Conservation (phyloP, 768 basidiomycete genomes). For the Lentinus tigrinus region DNA sequence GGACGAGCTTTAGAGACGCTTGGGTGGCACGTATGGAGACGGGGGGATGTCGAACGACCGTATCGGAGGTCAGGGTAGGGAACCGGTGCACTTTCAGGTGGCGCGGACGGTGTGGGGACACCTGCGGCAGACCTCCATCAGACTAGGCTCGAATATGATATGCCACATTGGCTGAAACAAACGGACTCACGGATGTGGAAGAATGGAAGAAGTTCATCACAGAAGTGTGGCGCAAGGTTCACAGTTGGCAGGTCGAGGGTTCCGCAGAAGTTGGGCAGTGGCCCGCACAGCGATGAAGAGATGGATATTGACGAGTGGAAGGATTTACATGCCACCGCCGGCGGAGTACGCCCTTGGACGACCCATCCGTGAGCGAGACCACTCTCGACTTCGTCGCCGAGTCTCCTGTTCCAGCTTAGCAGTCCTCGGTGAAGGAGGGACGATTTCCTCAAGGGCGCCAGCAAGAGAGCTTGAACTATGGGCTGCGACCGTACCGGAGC, state of each 20-base stretch:
- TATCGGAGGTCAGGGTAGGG: too few species aligned
- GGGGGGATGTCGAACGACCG: too few species aligned
- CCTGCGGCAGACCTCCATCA: background rate
- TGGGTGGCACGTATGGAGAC: too few species aligned
- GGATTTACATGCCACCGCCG: slow-evolving; percentile 12
- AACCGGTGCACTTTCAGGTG: too few species aligned
- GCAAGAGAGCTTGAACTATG: slow-evolving; percentile 14
- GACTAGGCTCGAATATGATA: background rate
- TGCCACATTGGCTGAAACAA: background rate
- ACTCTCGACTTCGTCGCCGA: slow-evolving; percentile 1
- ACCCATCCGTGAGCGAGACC: slow-evolving; percentile 14
- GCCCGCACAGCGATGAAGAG: background rate
- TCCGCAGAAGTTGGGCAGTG: background rate
- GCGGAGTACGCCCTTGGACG: slow-evolving; percentile 13
- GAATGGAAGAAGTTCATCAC: background rate
- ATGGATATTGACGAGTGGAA: background rate
- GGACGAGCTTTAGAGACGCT: too few species aligned
- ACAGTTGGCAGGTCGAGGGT: background rate
- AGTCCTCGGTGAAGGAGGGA: background rate
- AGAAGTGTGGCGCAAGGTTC: background rate
- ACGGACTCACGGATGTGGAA: background rate
- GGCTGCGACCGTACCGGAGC: background rate
- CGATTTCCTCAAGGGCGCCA: slow-evolving; percentile 8
- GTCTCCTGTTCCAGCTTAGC: background rate
- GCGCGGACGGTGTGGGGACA: background rate